Conservation (phyloP, 2,329 filamentous ascomycete genomes). For the Fusarium citri region DNA sequence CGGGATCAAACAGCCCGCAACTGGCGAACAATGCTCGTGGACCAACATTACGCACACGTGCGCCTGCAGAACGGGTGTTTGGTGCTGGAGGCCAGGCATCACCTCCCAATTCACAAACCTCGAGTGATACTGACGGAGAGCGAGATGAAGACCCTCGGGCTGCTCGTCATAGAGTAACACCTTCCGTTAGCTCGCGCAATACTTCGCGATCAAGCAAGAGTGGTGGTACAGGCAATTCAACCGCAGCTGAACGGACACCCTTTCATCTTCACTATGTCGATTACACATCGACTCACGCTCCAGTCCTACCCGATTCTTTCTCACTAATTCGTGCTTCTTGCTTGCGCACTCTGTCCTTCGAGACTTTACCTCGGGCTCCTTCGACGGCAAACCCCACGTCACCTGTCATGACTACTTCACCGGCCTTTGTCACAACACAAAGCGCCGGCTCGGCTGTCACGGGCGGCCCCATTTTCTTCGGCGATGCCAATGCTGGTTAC, state of each 20-base stretch:
- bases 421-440: conserved; percentile 66
- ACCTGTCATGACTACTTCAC: conserved; percentile 53
- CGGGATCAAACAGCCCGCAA: conserved; percentile 42
- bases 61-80: conserved; percentile 70
- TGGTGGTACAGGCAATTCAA: conserved; percentile 59
- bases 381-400: conserved; percentile 55
- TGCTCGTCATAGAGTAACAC: conserved; percentile 56
- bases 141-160: conserved; percentile 56
- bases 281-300: conserved; percentile 76
- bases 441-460: conserved; percentile 66
- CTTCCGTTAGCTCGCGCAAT: conserved; percentile 57
- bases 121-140: conserved; percentile 65
- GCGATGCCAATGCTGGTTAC: conserved; percentile 72
- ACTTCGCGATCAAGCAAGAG: conserved; percentile 66
- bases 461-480: conserved; percentile 76
- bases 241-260: conserved; percentile 56
- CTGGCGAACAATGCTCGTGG: conserved; percentile 56
- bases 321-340: conserved; percentile 75
- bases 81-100: conserved; percentile 60
- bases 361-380: conserved; percentile 70
- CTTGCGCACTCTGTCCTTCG: conserved; percentile 73
- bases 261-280: conserved; percentile 74
- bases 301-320: conserved; percentile 70
- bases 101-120: conserved; percentile 64
- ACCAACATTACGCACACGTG: conserved; percentile 70